Percentiles rank a stretch among this genome's conserved stretches.
phyloP scores from a whole-genome alignment of 1,284 basidiomycete species.

The Ceratobasidium sp. region DNA sequence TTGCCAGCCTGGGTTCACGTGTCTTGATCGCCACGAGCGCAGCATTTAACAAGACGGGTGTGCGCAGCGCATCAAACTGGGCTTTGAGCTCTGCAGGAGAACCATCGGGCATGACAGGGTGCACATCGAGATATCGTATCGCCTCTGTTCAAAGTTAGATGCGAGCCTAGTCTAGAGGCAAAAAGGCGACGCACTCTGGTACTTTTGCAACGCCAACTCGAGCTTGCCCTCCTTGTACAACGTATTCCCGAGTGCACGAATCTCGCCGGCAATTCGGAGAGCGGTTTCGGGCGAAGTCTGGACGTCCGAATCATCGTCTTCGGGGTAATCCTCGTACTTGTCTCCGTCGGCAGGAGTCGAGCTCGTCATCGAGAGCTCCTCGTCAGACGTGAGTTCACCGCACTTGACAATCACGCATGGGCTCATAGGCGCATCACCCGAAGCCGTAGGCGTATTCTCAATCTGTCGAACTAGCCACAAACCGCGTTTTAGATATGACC shows the following conservation, averaged over 20 bases:
- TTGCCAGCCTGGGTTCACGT: slow-evolving; percentile 57
- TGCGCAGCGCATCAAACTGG: slow-evolving; percentile 67
- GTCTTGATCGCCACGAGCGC: slow-evolving; percentile 76
- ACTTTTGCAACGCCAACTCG: slow-evolving; percentile 79
- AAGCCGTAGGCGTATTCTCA: slow-evolving; percentile 71
- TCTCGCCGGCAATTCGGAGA: slow-evolving; percentile 66
- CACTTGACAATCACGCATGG: slow-evolving; percentile 74
- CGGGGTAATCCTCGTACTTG: slow-evolving; percentile 83
- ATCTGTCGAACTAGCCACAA: slow-evolving; percentile 85
- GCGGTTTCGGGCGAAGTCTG: slow-evolving; percentile 65
- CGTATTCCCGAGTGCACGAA: slow-evolving; percentile 74
- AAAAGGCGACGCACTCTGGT: slow-evolving; percentile 72
- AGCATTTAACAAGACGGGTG: slow-evolving; percentile 84
- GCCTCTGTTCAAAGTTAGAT: slow-evolving; percentile 66
- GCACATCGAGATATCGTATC: slow-evolving; percentile 87
- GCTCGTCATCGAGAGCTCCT: slow-evolving; percentile 47
- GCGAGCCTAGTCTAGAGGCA: not conserved
- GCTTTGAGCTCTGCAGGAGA: slow-evolving; percentile 63
- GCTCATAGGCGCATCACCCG: slow-evolving; percentile 70
- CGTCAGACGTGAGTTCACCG: slow-evolving; percentile 71
- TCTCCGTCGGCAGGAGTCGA: slow-evolving; percentile 45
- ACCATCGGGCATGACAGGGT: slow-evolving; percentile 75
- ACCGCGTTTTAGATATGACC: too few relatives aligned
- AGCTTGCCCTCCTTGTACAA: slow-evolving; percentile 82
- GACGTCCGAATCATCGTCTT: slow-evolving; percentile 71